phyloP scores from a whole-genome alignment of 495 filamentous ascomycete species.

The Neurospora terricola region DNA sequence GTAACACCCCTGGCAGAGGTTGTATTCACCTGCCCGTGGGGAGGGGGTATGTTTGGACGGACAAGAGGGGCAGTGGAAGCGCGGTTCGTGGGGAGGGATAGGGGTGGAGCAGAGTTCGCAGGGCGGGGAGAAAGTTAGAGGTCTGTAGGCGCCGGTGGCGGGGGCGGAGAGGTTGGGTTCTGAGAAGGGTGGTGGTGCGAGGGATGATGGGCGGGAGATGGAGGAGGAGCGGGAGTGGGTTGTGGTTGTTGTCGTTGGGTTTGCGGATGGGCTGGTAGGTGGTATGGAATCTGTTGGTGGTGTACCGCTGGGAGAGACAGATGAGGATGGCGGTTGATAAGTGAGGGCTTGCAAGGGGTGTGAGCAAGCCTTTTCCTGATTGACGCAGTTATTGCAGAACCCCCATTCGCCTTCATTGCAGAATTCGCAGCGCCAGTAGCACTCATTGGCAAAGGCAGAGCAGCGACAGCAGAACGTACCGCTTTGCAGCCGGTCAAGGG shows the following conservation, averaged over 20 bases:
- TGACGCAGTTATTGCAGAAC: conserved; percentile 75
- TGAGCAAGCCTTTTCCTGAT: conserved; percentile 63
- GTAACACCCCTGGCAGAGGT: conserved; percentile 75
- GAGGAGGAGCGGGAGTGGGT: conserved; percentile 14
- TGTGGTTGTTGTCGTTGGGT: background rate
- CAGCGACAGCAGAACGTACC: conserved; percentile 81
- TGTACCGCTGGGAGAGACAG: background rate
- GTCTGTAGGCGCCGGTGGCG: conserved; percentile 28
- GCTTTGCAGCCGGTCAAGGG: conserved; percentile 53
- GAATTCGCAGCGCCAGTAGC: conserved; percentile 71
- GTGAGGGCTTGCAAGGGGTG: conserved; percentile 63
- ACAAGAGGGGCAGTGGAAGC: conserved; percentile 62
- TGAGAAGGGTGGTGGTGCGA: conserved; percentile 9
- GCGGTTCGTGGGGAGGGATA: conserved; percentile 55
- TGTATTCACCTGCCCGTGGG: conserved; percentile 67
- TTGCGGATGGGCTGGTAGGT: background rate
- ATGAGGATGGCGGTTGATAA: conserved; percentile 20
- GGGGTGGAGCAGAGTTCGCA: conserved; percentile 66
- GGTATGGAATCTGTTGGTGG: background rate
- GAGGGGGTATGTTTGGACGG: conserved; percentile 15
- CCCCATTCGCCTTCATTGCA: conserved; percentile 93
- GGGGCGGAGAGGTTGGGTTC: conserved; percentile 15
- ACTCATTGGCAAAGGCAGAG: conserved; percentile 57
- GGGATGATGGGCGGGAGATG: conserved; percentile 4
- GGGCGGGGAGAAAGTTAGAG: conserved; percentile 55